These are phyloP conservation scores for Gamarada debralockiae DNA, from an alignment of 495 filamentous ascomycete genomes.

Conservation along the genomic window DNA sequence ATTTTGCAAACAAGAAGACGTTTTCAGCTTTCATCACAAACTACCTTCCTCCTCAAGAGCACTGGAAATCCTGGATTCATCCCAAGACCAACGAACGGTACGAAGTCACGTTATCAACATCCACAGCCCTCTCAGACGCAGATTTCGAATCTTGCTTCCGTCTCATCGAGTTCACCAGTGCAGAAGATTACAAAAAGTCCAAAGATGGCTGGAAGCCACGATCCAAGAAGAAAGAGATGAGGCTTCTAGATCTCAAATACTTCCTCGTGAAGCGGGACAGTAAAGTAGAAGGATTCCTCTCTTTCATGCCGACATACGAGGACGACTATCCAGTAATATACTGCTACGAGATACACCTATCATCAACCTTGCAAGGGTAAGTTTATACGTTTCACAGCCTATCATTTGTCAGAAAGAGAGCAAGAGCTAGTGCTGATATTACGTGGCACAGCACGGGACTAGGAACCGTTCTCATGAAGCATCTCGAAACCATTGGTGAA, in stretches of 20 bases:
- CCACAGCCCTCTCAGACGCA: constrained; percentile 38
- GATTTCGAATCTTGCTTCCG: constrained; percentile 66
- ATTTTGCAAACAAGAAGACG: constrained; percentile 37
- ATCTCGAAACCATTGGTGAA: constrained; percentile 36
- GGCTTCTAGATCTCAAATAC: constrained; percentile 63
- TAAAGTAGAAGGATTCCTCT: constrained; percentile 61
- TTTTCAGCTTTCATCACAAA: constrained; percentile 41
- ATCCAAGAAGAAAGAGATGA: constrained; percentile 75
- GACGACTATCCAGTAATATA: constrained; percentile 72
- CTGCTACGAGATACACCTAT: constrained; percentile 84
- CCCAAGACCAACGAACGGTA: constrained; percentile 34
- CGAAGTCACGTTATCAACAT: constrained; percentile 41
- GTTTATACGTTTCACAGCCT: no score
- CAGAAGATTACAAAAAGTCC: constrained; percentile 60
- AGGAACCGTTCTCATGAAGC: constrained; percentile 38
- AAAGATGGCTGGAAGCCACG: constrained; percentile 63
- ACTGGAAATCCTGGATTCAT: constrained; percentile 40
- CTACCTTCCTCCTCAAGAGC: constrained; percentile 35
- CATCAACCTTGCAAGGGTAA: constrained; percentile 46
- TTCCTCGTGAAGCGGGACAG: constrained; percentile 46
- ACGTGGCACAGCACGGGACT: constrained; percentile 41
- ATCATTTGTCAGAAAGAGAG: no score
- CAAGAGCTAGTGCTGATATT: no score
- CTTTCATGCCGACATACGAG: constrained; percentile 82
- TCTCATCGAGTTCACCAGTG: constrained; percentile 68